Evolutionary conservation across 176 grass and related monocot species (phyloP).

Genomic region (Aegilops speltoides): DNA sequence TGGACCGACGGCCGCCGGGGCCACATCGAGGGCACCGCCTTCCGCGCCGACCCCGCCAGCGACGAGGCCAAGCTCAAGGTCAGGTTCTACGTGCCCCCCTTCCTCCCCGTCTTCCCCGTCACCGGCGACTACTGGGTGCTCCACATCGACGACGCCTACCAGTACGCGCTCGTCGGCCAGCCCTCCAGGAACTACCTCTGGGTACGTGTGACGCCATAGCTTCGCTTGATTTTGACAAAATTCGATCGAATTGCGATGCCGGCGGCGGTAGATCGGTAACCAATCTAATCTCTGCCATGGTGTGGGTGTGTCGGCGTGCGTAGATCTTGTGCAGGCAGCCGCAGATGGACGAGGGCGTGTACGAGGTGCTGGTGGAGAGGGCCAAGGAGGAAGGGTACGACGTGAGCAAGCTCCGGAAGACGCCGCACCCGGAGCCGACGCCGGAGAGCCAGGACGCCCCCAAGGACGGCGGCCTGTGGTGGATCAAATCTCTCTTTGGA

Average conservation of each 20-base stretch:
- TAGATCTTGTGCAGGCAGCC: constrained; percentile 75
- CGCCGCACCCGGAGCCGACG: constrained; percentile 48
- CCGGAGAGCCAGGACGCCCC: constrained; percentile 48
- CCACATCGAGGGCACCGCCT: constrained; percentile 67
- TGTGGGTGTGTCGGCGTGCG: background rate
- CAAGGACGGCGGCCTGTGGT: constrained; percentile 60
- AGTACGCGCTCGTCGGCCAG: constrained; percentile 77
- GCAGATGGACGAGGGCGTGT: constrained; percentile 57
- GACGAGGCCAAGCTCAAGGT: constrained; percentile 88
- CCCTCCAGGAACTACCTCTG: constrained; percentile 87
- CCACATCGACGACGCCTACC: constrained; percentile 66
- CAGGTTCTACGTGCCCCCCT: constrained; percentile 70
- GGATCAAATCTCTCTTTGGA: constrained; percentile 84
- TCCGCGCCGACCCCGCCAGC: constrained; percentile 38
- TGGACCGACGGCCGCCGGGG: constrained; percentile 69
- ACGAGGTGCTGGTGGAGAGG: constrained; percentile 50
- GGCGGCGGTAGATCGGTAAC: too few species aligned
- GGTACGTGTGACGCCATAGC: constrained; percentile 24
- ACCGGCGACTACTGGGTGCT: constrained; percentile 91
- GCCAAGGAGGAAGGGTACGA: constrained; percentile 66
- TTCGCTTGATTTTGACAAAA: background rate
- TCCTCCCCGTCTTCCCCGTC: constrained; percentile 81
- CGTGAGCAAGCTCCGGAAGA: constrained; percentile 61
- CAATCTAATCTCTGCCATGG: background rate
- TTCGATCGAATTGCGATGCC: background rate